These are phyloP conservation scores for Lupinus albus DNA, from an alignment of 306 rosid genomes.

Conservation along the genomic window DNA sequence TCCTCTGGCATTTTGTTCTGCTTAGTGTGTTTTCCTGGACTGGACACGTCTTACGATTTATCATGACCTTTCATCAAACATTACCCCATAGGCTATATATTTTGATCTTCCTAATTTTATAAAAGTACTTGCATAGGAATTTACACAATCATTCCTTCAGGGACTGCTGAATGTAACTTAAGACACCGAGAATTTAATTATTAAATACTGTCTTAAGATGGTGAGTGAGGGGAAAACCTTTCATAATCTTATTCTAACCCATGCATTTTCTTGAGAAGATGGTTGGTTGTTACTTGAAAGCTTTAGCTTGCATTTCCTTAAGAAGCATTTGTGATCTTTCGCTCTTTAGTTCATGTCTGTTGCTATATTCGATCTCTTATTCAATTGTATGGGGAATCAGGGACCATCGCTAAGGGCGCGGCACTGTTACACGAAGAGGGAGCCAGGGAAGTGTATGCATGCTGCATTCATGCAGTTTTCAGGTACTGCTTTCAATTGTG, in stretches of 20 bases:
- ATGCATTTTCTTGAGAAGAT: not conserved
- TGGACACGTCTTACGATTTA: not conserved
- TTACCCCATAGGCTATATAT: not conserved
- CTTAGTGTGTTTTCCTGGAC: slow-evolving; percentile 10
- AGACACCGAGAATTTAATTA: not conserved
- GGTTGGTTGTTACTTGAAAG: slow-evolving; percentile 5
- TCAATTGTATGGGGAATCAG: slow-evolving; percentile 44
- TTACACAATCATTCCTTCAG: slow-evolving; percentile 19
- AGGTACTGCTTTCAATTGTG: slow-evolving; percentile 56
- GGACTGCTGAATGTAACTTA: not conserved
- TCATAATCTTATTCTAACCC: slow-evolving; percentile 6
- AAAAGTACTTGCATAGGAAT: not conserved
- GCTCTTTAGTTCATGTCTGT: slow-evolving; percentile 2
- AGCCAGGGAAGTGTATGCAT: slow-evolving; percentile 97
- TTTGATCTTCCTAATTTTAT: slow-evolving; percentile 1
- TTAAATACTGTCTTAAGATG: not conserved
- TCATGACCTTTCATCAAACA: slow-evolving; percentile 2
- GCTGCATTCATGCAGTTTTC: slow-evolving; percentile 92
- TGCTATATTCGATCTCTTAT: slow-evolving; percentile 11
- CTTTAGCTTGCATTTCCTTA: slow-evolving; percentile 20
- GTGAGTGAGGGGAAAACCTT: not conserved
- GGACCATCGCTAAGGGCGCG: slow-evolving; percentile 94
- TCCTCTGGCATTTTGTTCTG: slow-evolving; percentile 16
- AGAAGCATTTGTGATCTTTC: not conserved
- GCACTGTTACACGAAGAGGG: slow-evolving; percentile 91